phyloP scores from a whole-genome alignment of 2,329 filamentous ascomycete genomes.

The Zymoseptoria brevis region DNA sequence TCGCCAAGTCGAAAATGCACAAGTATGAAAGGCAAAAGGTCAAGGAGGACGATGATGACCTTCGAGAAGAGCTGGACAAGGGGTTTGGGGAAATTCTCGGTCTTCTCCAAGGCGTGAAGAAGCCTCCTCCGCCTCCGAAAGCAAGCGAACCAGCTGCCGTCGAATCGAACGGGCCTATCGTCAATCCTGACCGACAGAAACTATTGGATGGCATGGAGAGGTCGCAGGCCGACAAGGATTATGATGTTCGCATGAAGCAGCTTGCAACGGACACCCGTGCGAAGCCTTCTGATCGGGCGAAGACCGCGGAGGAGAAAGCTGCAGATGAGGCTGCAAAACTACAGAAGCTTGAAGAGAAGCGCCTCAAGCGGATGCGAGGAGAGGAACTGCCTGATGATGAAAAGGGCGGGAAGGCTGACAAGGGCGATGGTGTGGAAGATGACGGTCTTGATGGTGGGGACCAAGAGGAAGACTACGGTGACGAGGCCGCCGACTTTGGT shows the following conservation, averaged over 20 bases:
- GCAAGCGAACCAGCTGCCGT: constrained; percentile 22
- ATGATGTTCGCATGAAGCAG: constrained; percentile 75
- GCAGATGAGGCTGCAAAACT: constrained; percentile 69
- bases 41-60: constrained; percentile 88
- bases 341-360: constrained; percentile 73
- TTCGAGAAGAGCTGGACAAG: constrained; percentile 76
- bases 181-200: constrained; percentile 56
- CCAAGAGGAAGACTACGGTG: constrained; percentile 33
- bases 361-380: constrained; percentile 79
- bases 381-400: constrained; percentile 62
- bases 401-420: constrained; percentile 36
- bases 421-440: constrained; percentile 15
- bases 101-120: constrained; percentile 55
- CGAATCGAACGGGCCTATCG: constrained; percentile 34
- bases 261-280: constrained; percentile 78
- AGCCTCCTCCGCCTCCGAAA: constrained; percentile 25
- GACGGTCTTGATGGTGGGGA: constrained; percentile 28
- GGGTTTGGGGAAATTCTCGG: constrained; percentile 68
- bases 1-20: constrained; percentile 91
- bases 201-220: constrained; percentile 55
- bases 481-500: constrained; percentile 56
- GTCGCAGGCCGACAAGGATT: constrained; percentile 70
- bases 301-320: constrained; percentile 80
- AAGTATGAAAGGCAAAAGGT: constrained; percentile 89
- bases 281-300: constrained; percentile 76